A percentile compares a stretch with the other conserved stretches of the same genome.
Conservation (phyloP, 257 asterid genomes). For the Rhazya stricta region DNA sequence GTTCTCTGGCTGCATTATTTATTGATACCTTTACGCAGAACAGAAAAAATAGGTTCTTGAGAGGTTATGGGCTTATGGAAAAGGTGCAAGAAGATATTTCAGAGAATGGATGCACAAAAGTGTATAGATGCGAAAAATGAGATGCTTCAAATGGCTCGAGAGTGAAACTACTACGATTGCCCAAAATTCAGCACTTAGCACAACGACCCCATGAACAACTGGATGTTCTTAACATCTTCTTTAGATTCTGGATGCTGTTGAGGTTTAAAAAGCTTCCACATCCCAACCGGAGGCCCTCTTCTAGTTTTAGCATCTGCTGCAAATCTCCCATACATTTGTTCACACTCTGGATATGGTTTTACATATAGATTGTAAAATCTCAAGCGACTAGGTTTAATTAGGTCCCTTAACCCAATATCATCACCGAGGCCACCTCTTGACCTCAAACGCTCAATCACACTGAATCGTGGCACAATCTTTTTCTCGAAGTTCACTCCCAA, state of each 20-base stretch:
- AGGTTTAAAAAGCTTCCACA: constrained; percentile 90
- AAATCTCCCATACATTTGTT: constrained; percentile 67
- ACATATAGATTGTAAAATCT: constrained; percentile 79
- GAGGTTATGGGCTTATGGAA: background rate
- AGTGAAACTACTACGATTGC: background rate
- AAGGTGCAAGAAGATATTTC: background rate
- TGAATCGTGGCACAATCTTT: constrained; percentile 69
- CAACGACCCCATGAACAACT: constrained; percentile 33
- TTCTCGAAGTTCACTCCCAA: constrained; percentile 72
- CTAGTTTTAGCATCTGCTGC: constrained; percentile 25
- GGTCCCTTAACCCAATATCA: constrained; percentile 50
- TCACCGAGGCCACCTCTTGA: constrained; percentile 63
- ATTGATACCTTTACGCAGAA: background rate
- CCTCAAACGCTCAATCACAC: constrained; percentile 59
- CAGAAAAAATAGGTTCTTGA: background rate
- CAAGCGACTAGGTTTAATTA: constrained; percentile 68
- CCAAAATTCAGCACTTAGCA: constrained; percentile 1
- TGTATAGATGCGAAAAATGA: background rate
- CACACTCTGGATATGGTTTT: constrained; percentile 92
- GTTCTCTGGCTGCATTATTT: background rate
- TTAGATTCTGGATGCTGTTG: constrained; percentile 31
- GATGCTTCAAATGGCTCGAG: constrained; percentile 1
- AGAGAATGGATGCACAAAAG: background rate
- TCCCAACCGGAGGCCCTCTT: constrained; percentile 56
- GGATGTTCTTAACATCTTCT: constrained; percentile 51